phyloP scores from a whole-genome alignment of 768 basidiomycete species.

The Harrya chromipes region DNA sequence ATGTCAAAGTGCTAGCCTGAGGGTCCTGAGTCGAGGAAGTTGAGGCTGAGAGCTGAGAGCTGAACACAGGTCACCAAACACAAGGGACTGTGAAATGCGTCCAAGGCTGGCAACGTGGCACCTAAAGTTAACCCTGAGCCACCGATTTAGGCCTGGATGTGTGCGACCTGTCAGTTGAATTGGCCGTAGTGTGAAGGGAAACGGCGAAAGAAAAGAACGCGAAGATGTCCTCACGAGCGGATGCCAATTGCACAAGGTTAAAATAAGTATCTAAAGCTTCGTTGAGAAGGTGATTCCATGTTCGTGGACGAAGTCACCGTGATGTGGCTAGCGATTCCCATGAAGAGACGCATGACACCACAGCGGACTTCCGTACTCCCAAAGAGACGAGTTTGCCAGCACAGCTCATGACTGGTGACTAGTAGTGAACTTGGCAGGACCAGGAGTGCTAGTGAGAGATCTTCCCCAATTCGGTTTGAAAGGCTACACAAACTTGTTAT shows the following conservation, averaged over 20 bases:
- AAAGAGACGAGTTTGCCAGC: too few species aligned
- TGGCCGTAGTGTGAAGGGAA: not conserved
- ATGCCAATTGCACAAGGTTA: not conserved
- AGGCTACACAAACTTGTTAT: too few species aligned
- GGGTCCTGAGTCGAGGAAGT: not conserved
- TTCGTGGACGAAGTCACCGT: too few species aligned
- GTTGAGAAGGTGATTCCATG: not conserved
- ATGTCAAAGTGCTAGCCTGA: too few species aligned
- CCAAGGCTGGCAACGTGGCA: not conserved
- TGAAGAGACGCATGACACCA: too few species aligned
- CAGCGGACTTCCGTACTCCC: too few species aligned
- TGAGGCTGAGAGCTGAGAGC: not conserved
- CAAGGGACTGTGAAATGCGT: not conserved
- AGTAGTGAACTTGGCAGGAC: too few species aligned
- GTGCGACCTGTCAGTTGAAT: not conserved
- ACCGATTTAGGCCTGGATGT: too few species aligned
- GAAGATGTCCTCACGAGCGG: not conserved
- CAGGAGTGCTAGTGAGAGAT: too few species aligned
- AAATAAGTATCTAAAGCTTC: conserved; percentile 7
- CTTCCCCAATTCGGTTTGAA: too few species aligned
- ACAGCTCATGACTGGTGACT: too few species aligned
- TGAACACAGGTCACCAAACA: not conserved
- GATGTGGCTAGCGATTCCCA: too few species aligned
- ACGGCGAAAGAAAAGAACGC: not conserved
- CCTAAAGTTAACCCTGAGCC: not conserved